Conservation (phyloP, 108 stramenopile genomes). For the Cyclotella baltica region DNA sequence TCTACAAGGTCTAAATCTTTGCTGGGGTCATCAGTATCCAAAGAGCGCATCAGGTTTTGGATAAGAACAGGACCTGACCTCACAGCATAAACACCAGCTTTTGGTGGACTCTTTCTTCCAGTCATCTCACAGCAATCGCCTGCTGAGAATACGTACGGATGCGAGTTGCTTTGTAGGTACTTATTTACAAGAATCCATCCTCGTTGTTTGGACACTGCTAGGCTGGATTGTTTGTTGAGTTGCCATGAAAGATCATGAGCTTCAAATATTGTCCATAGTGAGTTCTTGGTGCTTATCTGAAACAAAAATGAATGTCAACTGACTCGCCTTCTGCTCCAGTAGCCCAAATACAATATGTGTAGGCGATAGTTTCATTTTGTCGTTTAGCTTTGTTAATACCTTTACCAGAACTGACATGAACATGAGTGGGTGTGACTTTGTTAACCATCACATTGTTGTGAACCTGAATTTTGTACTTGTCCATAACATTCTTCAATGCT, state of each 20-base stretch:
- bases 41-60: slow-evolving; percentile 66
- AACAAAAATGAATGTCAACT: background rate
- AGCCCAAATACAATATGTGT: slow-evolving; percentile 85
- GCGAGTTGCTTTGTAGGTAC: slow-evolving; percentile 78
- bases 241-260: slow-evolving; percentile 62
- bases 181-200: slow-evolving; percentile 88
- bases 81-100: slow-evolving; percentile 93
- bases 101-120: slow-evolving; percentile 57
- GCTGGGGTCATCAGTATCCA: slow-evolving; percentile 22
- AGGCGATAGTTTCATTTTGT: slow-evolving; percentile 57
- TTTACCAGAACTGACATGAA: slow-evolving; percentile 55
- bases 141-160: slow-evolving; percentile 86
- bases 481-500: slow-evolving; percentile 53
- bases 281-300: background rate
- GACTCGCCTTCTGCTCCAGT: slow-evolving; percentile 69
- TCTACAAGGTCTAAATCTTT: slow-evolving; percentile 28
- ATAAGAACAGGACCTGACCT: slow-evolving; percentile 85
- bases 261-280: background rate
- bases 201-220: slow-evolving; percentile 56
- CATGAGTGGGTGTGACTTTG: slow-evolving; percentile 49
- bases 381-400: slow-evolving; percentile 28
- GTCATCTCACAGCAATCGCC: slow-evolving; percentile 87
- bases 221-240: slow-evolving; percentile 58
- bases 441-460: slow-evolving; percentile 53
- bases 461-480: slow-evolving; percentile 67